Evolutionary conservation across 2,329 filamentous ascomycete genomes (phyloP), one percentile per base, ranked within the genome.

Genomic region (Harringtonia aguacate): DNA sequence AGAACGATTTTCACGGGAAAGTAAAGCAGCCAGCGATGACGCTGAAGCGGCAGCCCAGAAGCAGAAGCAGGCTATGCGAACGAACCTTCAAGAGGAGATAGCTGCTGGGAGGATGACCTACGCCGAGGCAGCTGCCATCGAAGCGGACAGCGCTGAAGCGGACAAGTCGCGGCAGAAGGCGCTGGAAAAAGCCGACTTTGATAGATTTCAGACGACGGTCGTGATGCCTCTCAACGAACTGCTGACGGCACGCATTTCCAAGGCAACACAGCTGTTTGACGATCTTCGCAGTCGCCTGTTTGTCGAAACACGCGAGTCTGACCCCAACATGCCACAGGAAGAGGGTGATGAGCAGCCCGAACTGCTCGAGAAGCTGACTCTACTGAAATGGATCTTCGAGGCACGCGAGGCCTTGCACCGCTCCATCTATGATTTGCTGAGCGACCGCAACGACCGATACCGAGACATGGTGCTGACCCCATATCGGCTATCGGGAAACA

Each of bases 331-430:
- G 61, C 84, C 88, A 0, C 89, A 95, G 60, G 88, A 95, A 61
- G 90, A 95, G 64, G 90, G 92, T 17, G 90, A 97, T 53, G 90
- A 95, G 60, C 81, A 89, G 58, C 92, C 92, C 0, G 92, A 98
- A 61, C 72, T 97, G 0, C 69, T 97, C 3, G 92, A 98, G 62
- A 94, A 95, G 63, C 72, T 98, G 13, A 97, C 90, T 0, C 75
- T 95, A 39, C 72, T 97, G 14, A 98, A 97, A 57, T 97, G 92
- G 89, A 79, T 97, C 9, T 97, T 95, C 54, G 92, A 98, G 60
- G 84, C 85, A 1, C 81, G 89, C n/a, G 92, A 98, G 63, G 73
- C 77, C 38, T 71, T 97, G 9, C 83, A 97, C 64, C 81, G 86
- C 36, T 84, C 87, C 54, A 76, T 90, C 43, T 95, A 87, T 57